These are phyloP conservation scores for Straminergon stramineum DNA, from an alignment of 225 moss, liverwort and hornwort species.

Conservation along the genomic window DNA sequence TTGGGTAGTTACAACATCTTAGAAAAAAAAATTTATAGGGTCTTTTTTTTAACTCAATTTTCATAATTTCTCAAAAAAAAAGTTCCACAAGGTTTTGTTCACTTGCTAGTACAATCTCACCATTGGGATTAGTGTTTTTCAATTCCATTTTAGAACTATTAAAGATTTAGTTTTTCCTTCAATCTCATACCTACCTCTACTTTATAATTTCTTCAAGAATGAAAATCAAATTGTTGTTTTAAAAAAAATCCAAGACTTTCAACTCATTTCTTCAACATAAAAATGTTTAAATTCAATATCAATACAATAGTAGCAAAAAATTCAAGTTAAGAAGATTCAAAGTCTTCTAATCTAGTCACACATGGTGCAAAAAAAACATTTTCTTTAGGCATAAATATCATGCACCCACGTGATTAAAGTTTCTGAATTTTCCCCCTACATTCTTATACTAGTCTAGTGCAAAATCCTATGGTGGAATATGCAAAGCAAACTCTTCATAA, in stretches of 20 bases:
- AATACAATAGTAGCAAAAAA: accelerated
- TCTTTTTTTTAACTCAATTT: neutral
- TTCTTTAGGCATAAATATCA: neutral
- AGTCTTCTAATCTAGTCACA: neutral
- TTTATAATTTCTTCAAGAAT: neutral
- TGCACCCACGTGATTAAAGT: neutral
- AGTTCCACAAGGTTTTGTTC: neutral
- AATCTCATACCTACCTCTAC: neutral
- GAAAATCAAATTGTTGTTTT: neutral
- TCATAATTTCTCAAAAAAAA: neutral
- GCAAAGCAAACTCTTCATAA: neutral
- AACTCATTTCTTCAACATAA: neutral
- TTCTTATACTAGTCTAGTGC: neutral
- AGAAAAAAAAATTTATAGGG: neutral
- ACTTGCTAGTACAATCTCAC: neutral
- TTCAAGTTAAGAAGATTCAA: neutral
- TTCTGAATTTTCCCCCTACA: neutral
- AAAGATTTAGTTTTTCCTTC: neutral
- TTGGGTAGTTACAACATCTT: accelerated
- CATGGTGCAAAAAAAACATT: neutral
- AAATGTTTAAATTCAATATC: neutral
- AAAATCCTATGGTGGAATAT: neutral
- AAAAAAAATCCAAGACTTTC: neutral
- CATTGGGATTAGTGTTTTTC: neutral
- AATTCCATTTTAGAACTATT: too few relatives aligned